Evolutionary conservation across 2,329 filamentous ascomycete genomes (phyloP), one percentile per base, ranked within the genome.

Genomic region (Beauveria brongniartii): DNA sequence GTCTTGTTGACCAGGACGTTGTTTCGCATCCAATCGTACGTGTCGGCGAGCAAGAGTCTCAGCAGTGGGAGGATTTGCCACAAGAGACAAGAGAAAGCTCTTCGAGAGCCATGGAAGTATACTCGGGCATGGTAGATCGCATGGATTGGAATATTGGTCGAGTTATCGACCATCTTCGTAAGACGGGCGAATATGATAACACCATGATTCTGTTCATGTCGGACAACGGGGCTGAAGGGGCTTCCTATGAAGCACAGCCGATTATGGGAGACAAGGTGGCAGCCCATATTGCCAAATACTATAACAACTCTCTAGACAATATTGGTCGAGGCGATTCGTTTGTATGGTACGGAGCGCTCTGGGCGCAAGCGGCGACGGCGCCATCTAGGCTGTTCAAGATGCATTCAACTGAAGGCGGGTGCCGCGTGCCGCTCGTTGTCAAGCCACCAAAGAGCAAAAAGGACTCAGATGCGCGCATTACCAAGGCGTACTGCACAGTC

Each of bases 161-260:
- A 61, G 79, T 87, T 2, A 72, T 85, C 24, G 73, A 82, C 41
- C 81, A 85, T 65, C 76, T 87, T 3, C 73, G 81, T 61, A 68
- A 77, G 48, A 81, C 78, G 2, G 81, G 78, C 61, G 83, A 87
- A 67, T 74, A 83, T 0, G 84, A 87, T 64, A 85, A 87, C 68
- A 88, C 84, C 2, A 82, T 87, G 63, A 76, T 88, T 55, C 78
- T 80, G 67, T 87, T 87, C 75, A 80, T 86, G 74, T 82, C 78
- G 1, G 83, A 87, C 70, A 87, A 87, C 63, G 83, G 83, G 2
- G 83, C 83, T 12, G 83, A 86, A 65, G 83, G 83, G 12, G 81
- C 80, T 18, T 77, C 77, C 1, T 82, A 83, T 64, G 82, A 86
- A 65, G 81, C 83, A 1, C 80, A 80, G 59, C 83, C 82, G 0